A percentile compares a stretch with the other conserved stretches of the same genome.
Evolutionary conservation across 345 rosid genomes (phyloP).

Genomic region (Sonneratia alba): DNA sequence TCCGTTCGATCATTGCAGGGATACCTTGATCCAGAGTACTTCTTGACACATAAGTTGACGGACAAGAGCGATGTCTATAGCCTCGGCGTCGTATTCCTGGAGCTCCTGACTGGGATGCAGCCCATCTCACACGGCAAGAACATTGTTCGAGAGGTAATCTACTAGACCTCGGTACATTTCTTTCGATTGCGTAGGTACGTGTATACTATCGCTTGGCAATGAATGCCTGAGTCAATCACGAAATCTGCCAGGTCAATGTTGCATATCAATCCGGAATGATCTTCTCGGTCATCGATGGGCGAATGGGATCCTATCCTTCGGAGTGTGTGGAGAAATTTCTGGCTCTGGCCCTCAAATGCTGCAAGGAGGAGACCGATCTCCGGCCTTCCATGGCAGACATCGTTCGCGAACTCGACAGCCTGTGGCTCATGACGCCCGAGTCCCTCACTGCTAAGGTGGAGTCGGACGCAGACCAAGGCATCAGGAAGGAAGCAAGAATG

Average conservation of each 20-base stretch:
- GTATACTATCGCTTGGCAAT: too few relatives aligned
- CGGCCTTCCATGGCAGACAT: constrained; percentile 94
- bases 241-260: constrained; percentile 38
- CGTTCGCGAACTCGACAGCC: constrained; percentile 67
- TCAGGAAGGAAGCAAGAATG: constrained; percentile 7
- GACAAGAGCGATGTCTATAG: constrained; percentile 98
- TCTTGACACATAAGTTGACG: constrained; percentile 81
- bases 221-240: not conserved
- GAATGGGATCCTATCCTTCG: constrained; percentile 87
- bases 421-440: constrained; percentile 57
- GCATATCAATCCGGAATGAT: constrained; percentile 68
- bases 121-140: constrained; percentile 92
- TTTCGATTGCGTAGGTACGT: too few relatives aligned
- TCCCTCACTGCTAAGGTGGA: constrained; percentile 22
- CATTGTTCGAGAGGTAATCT: constrained; percentile 81
- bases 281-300: constrained; percentile 64
- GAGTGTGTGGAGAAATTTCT: constrained; percentile 76
- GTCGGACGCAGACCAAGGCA: not conserved
- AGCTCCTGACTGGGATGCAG: constrained; percentile 89
- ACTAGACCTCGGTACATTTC: not conserved
- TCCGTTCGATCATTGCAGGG: constrained; percentile 43
- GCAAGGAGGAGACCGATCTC: constrained; percentile 58
- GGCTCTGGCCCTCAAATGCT: constrained; percentile 61
- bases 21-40: constrained; percentile 93
- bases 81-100: constrained; percentile 86